Evolutionary conservation across 805 yeast genomes (phyloP), one percentile per base, ranked within the genome.

Genomic region (Cyberlindnera misumaiensis): DNA sequence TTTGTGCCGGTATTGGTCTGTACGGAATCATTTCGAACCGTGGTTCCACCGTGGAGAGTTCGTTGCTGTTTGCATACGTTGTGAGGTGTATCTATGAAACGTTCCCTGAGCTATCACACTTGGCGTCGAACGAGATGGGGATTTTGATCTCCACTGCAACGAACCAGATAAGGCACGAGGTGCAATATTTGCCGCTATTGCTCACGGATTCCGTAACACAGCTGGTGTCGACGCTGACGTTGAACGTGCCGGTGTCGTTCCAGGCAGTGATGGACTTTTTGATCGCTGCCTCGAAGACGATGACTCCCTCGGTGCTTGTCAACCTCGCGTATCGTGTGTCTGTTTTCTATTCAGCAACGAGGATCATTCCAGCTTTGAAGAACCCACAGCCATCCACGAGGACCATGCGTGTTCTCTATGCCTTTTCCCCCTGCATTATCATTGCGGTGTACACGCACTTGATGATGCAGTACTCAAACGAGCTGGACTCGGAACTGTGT

Each of bases 391-490:
- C 54, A 2, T 48, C 53, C 6, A 49, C 51, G 11, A 45, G 48
- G 18, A 40, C 44, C 4, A 73, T 79, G 62, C 67, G 69, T 42
- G 59, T 85, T 46, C 71, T 88, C 24, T 88, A 89, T 56, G 80
- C 95, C 26, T 90, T 85, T 60, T 83, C 96, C 28, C 97, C 97
- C 2, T 86, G 96, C 60, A 80, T 93, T 42, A 78, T 93, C 29
- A 88, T 93, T 42, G 96, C 96, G 0, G 95, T 93, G 43, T 93
- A 93, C 63, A 87, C 97, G 3, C 96, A 93, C 58, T 65, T 93
- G 50, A 83, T 90, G 75, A 74, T 93, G 70, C 95, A 86, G 65
- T 53, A 52, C 29, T 78, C 82, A 36, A 86, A 88, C 36, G 82
- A 79, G 54, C 64, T 83, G 40, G 84, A 80, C 33, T 67, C 75